phyloP scores from a whole-genome alignment of 2,329 filamentous ascomycete species.

The Monosporascus cannonballus region DNA sequence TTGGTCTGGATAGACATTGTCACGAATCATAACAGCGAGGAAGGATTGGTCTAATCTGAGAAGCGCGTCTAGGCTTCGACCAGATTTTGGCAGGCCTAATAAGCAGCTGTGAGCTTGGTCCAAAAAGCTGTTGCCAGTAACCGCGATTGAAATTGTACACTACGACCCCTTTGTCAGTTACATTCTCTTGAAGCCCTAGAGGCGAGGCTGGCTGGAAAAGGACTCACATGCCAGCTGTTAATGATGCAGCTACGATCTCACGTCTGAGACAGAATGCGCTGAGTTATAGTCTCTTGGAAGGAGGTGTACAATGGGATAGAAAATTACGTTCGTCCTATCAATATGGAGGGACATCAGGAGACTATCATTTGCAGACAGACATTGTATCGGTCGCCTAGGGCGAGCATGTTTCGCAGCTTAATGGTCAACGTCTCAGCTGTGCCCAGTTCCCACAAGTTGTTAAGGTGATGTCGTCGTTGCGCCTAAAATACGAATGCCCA shows the following conservation, averaged over 20 bases:
- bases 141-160: neutral
- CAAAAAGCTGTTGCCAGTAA: neutral
- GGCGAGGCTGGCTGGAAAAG: neutral
- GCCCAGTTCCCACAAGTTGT: neutral
- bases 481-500: neutral
- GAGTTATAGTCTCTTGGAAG: neutral
- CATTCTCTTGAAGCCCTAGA: neutral
- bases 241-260: neutral
- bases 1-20: slow-evolving; percentile 48
- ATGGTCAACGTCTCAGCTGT: neutral
- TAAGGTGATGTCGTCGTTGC: neutral
- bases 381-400: neutral
- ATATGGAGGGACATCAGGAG: neutral
- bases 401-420: neutral
- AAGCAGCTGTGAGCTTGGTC: neutral
- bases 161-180: neutral
- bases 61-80: neutral
- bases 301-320: neutral
- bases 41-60: neutral
- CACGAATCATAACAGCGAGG: neutral
- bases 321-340: neutral
- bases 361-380: neutral
- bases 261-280: neutral
- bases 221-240: neutral
- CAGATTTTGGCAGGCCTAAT: neutral